Conservation (phyloP, 2,329 filamentous ascomycete genomes). For the Pseudogymnoascus verrucosus region DNA sequence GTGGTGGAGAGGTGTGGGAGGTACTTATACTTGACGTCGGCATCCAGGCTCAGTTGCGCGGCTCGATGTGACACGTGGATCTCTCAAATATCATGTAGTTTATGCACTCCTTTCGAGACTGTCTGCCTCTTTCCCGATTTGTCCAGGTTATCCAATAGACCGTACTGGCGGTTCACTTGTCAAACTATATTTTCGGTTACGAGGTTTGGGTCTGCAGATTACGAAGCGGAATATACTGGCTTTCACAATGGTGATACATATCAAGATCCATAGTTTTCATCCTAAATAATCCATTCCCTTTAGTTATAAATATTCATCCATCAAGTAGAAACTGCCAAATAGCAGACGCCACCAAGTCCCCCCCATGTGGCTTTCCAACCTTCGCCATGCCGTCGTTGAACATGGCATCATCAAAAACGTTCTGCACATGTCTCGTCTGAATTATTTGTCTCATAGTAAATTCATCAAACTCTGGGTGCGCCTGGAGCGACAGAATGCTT, state of each 20-base stretch:
- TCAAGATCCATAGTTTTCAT: not conserved
- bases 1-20: not conserved
- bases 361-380: not conserved
- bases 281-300: not conserved
- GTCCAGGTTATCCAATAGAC: not conserved
- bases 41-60: not conserved
- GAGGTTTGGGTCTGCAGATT: not conserved
- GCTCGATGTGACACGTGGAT: not conserved
- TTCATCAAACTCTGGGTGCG: conserved; percentile 74
- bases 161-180: not conserved
- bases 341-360: not conserved
- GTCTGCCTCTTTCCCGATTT: not conserved
- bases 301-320: not conserved
- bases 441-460: conserved; percentile 65
- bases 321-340: not conserved
- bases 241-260: not conserved
- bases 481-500: conserved; percentile 68
- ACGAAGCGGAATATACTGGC: not conserved
- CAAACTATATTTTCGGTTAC: not conserved
- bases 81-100: not conserved
- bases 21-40: not conserved
- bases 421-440: conserved; percentile 52
- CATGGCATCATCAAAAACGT: conserved; percentile 63
- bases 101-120: not conserved
- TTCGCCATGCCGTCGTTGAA: conserved; percentile 50